Evolutionary conservation across 1,284 basidiomycete genomes (phyloP).

Genomic region (Puccinia novopanici): DNA sequence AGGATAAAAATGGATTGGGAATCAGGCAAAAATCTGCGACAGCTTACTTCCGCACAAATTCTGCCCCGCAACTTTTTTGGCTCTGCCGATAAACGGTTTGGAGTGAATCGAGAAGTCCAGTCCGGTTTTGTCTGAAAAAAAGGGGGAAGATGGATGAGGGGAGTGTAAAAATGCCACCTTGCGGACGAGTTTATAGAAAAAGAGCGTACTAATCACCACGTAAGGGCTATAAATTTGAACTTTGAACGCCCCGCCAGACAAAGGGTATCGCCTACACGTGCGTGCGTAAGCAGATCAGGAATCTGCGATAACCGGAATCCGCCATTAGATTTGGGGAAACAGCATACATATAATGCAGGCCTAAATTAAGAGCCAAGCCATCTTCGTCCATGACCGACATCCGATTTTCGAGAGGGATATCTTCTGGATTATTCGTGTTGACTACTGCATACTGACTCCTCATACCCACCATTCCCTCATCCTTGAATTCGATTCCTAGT

Average conservation of each 20-base stretch:
- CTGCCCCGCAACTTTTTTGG: slow-evolving; percentile 84
- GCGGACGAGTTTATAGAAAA: background rate
- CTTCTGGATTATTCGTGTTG: slow-evolving; percentile 51
- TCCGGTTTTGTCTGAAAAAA: slow-evolving; percentile 73
- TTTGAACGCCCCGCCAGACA: slow-evolving; percentile 96
- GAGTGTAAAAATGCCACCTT: background rate
- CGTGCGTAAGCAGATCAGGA: background rate
- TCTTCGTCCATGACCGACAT: slow-evolving; percentile 43
- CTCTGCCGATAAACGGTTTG: slow-evolving; percentile 71
- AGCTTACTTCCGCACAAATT: slow-evolving; percentile 59
- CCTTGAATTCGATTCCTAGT: slow-evolving; percentile 86
- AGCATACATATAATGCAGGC: slow-evolving; percentile 45
- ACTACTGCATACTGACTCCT: slow-evolving; percentile 48
- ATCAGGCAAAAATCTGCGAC: background rate
- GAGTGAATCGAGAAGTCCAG: slow-evolving; percentile 79
- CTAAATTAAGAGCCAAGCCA: slow-evolving; percentile 37
- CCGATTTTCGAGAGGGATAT: slow-evolving; percentile 48
- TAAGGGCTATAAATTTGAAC: slow-evolving; percentile 95
- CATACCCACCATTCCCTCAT: slow-evolving; percentile 73
- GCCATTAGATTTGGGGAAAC: background rate
- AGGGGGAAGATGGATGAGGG: background rate
- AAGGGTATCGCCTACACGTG: slow-evolving; percentile 65
- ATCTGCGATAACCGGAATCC: slow-evolving; percentile 63
- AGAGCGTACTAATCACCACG: slow-evolving; percentile 69
- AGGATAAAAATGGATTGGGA: slow-evolving; percentile 23